These are phyloP conservation scores for Picea glauca DNA, from an alignment of 75 land plant genomes.

Conservation along the genomic window DNA sequence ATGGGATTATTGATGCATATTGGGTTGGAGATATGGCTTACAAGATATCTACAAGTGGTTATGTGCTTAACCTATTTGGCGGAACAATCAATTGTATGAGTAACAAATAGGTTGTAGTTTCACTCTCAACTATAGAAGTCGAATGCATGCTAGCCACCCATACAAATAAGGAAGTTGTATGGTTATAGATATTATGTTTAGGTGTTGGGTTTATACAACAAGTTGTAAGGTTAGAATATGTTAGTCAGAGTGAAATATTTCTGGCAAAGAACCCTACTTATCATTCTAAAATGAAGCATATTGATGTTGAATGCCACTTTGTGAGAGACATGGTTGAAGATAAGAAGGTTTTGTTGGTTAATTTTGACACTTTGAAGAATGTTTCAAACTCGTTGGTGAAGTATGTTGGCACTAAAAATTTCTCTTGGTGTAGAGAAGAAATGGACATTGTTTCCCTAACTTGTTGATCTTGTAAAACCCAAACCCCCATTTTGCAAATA, in stretches of 20 bases:
- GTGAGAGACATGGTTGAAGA: not conserved
- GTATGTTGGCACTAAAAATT: not conserved
- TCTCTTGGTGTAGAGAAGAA: not conserved
- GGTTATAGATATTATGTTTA: not conserved
- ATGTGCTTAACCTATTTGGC: not conserved
- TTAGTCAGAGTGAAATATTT: not conserved
- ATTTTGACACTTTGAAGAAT: not conserved
- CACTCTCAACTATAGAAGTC: not conserved
- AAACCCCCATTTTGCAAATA: not conserved
- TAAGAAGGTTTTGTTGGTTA: not conserved
- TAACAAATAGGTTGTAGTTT: not conserved
- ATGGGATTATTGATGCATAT: not conserved
- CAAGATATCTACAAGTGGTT: not conserved
- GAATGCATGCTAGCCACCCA: not conserved
- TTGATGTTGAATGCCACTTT: not conserved
- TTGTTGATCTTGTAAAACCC: not conserved
- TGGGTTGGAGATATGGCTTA: not conserved
- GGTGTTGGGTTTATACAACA: not conserved
- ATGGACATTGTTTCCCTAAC: not conserved
- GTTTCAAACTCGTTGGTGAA: not conserved
- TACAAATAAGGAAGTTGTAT: not conserved
- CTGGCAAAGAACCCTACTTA: not conserved
- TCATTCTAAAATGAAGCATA: not conserved
- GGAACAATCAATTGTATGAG: not conserved
- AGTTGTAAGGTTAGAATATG: not conserved